Evolutionary conservation across 441 rosid genomes (phyloP).

Genomic region (Populus hybrid): DNA sequence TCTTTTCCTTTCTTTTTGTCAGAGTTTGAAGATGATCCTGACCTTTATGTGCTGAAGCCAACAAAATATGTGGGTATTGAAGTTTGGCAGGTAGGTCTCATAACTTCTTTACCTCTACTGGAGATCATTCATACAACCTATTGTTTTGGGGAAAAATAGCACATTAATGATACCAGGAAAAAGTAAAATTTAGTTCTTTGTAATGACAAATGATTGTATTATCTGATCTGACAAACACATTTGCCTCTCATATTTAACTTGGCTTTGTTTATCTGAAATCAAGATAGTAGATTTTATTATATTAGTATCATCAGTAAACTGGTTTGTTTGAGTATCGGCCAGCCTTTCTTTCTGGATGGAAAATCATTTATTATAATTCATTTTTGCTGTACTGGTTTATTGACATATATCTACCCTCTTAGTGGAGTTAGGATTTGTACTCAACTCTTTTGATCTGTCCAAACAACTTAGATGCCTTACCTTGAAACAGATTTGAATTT

Average conservation of each 20-base stretch:
- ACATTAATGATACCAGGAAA: neutral
- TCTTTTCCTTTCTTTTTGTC: slow-evolving; percentile 13
- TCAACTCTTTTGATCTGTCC: neutral
- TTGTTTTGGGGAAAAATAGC: neutral
- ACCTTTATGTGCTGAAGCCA: slow-evolving; percentile 78
- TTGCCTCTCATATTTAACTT: neutral
- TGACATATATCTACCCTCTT: neutral
- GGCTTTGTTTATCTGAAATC: neutral
- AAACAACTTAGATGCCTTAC: neutral
- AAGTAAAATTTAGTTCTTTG: neutral
- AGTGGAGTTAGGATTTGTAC: neutral
- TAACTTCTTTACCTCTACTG: neutral
- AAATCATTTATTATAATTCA: neutral
- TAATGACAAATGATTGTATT: neutral
- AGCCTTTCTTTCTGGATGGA: neutral
- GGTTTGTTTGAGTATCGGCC: neutral
- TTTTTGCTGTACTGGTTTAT: neutral
- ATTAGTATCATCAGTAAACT: neutral
- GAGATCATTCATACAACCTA: neutral
- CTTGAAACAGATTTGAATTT: neutral
- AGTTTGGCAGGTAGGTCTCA: slow-evolving; percentile 72
- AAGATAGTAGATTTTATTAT: neutral
- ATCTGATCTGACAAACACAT: neutral
- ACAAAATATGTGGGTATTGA: slow-evolving; percentile 71
- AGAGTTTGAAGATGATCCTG: slow-evolving; percentile 97